phyloP scores from a whole-genome alignment of 169 alveolate species.

The Plasmodium yoelii region DNA sequence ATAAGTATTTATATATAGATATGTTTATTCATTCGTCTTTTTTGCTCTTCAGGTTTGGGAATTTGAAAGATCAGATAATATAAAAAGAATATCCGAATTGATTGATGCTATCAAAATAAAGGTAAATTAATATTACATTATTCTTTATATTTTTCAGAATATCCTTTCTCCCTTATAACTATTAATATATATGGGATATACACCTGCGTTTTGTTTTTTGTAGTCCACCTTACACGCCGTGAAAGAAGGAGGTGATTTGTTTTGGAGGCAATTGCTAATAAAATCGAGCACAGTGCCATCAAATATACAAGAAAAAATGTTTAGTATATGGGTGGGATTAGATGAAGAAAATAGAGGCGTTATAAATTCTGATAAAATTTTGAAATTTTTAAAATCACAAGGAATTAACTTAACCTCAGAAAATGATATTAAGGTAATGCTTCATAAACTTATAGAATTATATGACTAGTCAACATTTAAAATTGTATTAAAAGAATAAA shows the following conservation, averaged over 20 bases:
- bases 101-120: slow-evolving; percentile 76
- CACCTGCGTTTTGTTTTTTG: slow-evolving; percentile 1
- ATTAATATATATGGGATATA: neutral
- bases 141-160: slow-evolving; percentile 10
- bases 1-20: neutral
- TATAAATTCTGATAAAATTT: slow-evolving; percentile 77
- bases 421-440: slow-evolving; percentile 76
- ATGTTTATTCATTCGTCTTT: neutral
- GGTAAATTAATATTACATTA: slow-evolving; percentile 4
- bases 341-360: slow-evolving; percentile 83
- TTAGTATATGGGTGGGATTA: slow-evolving; percentile 79
- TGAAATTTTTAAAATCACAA: slow-evolving; percentile 78
- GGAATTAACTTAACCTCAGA: slow-evolving; percentile 78
- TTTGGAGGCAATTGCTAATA: slow-evolving; percentile 80
- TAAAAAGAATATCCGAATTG: slow-evolving; percentile 74
- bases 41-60: slow-evolving; percentile 71
- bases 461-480: neutral
- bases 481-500: neutral
- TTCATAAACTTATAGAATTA: neutral
- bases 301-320: slow-evolving; percentile 77
- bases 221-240: slow-evolving; percentile 82
- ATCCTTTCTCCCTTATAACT: neutral
- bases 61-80: slow-evolving; percentile 72
- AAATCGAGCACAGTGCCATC: slow-evolving; percentile 77
- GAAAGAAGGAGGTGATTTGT: slow-evolving; percentile 82